These are phyloP conservation scores for Fusarium subtropicale DNA, from an alignment of 2,329 filamentous ascomycete species.

Conservation along the genomic window DNA sequence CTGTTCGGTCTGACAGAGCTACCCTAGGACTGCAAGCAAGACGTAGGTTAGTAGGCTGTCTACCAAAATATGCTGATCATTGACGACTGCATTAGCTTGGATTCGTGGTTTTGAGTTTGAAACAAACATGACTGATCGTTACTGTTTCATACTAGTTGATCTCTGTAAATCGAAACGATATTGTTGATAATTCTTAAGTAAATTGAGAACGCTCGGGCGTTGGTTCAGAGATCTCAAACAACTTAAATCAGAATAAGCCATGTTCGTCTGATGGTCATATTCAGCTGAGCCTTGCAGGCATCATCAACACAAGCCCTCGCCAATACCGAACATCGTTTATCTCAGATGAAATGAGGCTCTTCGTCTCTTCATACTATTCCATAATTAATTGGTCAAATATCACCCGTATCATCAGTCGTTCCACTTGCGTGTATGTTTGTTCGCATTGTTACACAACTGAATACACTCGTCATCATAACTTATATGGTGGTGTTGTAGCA, in stretches of 20 bases:
- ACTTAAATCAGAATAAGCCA: background rate
- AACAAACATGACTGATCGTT: background rate
- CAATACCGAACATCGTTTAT: background rate
- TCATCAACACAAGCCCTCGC: background rate
- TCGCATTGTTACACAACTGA: background rate
- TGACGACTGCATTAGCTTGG: background rate
- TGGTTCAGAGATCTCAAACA: too few relatives aligned
- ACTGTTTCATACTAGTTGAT: background rate
- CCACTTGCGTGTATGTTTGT: background rate
- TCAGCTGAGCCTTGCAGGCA: background rate
- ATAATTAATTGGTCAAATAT: background rate
- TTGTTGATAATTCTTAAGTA: too few relatives aligned
- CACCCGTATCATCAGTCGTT: background rate
- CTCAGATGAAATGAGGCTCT: background rate
- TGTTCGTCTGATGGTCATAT: background rate
- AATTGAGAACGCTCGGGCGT: too few relatives aligned
- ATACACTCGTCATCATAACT: background rate
- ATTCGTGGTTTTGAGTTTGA: background rate
- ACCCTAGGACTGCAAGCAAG: background rate
- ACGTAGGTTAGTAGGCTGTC: background rate
- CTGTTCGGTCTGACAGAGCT: slow-evolving; percentile 11
- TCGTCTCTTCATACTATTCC: background rate
- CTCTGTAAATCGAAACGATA: background rate
- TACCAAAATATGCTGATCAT: slow-evolving; percentile 2
- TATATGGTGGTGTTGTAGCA: background rate